Conservation (phyloP, 108 stramenopile species). For the Aurantiochytrium sp. region DNA sequence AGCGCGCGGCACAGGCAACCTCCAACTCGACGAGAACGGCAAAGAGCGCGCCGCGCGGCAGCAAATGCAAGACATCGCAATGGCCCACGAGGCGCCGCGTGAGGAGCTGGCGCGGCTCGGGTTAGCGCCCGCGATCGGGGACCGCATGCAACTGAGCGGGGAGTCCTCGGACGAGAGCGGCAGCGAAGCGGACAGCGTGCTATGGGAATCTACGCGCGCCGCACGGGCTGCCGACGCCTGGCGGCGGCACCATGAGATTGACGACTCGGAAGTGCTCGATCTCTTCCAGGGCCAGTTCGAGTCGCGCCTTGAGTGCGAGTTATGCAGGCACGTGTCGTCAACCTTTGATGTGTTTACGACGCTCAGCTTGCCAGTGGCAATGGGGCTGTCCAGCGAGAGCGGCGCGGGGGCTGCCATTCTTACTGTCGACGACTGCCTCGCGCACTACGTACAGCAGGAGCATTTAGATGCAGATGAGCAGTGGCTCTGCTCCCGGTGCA, state of each 20-base stretch:
- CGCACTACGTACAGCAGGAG: background rate
- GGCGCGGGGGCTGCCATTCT: background rate
- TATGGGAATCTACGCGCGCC: background rate
- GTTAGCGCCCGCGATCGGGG: too few species aligned
- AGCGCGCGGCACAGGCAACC: background rate
- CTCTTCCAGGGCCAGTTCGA: slow-evolving; percentile 78
- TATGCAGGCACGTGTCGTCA: slow-evolving; percentile 70
- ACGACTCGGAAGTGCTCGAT: slow-evolving; percentile 77
- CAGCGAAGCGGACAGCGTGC: background rate
- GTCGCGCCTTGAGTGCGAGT: slow-evolving; percentile 77
- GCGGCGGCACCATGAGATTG: slow-evolving; percentile 68
- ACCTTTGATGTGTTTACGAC: slow-evolving; percentile 84
- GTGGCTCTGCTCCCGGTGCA: background rate
- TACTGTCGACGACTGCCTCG: background rate
- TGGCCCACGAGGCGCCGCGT: too few species aligned
- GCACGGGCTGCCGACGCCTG: slow-evolving; percentile 59
- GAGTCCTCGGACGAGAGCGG: background rate
- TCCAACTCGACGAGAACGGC: too few species aligned
- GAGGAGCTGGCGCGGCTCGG: too few species aligned
- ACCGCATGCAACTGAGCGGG: too few species aligned
- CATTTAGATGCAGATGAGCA: background rate
- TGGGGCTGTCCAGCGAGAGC: too few species aligned
- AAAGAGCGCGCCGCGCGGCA: too few species aligned
- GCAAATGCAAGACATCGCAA: too few species aligned
- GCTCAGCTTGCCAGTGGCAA: slow-evolving; percentile 76